phyloP scores from a whole-genome alignment of 176 grass and related monocot species.

The Oryza longistaminata region DNA sequence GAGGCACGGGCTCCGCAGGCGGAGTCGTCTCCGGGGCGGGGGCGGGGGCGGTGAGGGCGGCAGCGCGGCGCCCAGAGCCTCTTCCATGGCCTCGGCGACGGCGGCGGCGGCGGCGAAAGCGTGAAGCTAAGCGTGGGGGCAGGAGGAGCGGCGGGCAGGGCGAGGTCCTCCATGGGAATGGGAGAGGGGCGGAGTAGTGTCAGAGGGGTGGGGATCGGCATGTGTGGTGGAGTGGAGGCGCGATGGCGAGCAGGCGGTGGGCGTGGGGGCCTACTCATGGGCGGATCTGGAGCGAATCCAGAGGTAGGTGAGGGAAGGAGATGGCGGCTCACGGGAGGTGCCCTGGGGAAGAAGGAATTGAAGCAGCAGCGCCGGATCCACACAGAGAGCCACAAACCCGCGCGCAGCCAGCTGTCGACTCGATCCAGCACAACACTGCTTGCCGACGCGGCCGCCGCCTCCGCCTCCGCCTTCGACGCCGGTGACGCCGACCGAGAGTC shows the following conservation, averaged over 20 bases:
- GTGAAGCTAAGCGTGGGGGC: slow-evolving; percentile 21
- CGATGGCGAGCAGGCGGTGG: not conserved
- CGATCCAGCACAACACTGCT: not conserved
- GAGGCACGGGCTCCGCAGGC: too few species aligned
- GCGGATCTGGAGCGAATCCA: slow-evolving; percentile 28
- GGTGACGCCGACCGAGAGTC: not conserved
- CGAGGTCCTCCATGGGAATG: not conserved
- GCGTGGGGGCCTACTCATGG: slow-evolving; percentile 23
- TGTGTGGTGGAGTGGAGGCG: not conserved
- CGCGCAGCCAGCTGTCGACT: too few species aligned
- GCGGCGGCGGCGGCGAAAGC: slow-evolving; percentile 13
- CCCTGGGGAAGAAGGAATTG: slow-evolving; percentile 11
- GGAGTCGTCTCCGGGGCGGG: not conserved
- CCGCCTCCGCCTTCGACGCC: too few species aligned
- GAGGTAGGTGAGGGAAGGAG: slow-evolving; percentile 38
- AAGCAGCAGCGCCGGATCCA: not conserved
- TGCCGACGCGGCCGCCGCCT: too few species aligned
- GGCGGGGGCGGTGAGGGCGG: not conserved
- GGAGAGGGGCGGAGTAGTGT: too few species aligned
- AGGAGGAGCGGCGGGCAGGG: not conserved
- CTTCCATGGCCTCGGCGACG: slow-evolving; percentile 31
- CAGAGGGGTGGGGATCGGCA: not conserved
- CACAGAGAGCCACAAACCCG: not conserved
- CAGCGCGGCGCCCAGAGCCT: slow-evolving; percentile 8
- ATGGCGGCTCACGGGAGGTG: slow-evolving; percentile 37